phyloP scores from a whole-genome alignment of 2,329 filamentous ascomycete species.

The Macroventuria anomochaeta region DNA sequence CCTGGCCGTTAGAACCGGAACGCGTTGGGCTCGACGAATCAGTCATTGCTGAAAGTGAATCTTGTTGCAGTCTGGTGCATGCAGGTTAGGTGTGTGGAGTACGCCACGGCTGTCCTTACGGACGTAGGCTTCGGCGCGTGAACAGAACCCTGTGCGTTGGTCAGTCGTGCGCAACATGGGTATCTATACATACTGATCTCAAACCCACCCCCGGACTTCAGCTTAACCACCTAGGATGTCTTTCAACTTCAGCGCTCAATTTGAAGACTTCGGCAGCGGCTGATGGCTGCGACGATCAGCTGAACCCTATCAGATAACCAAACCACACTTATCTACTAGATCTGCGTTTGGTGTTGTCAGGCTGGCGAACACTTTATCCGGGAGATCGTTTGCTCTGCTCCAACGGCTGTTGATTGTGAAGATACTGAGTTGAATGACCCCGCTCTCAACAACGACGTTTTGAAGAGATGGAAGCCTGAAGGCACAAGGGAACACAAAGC shows the following conservation, averaged over 20 bases:
- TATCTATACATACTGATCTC: neutral
- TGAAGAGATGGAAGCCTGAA: neutral
- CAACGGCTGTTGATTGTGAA: neutral
- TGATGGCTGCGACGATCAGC: neutral
- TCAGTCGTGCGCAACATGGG: neutral
- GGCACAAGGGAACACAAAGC: neutral
- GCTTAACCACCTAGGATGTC: neutral
- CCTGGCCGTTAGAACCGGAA: neutral
- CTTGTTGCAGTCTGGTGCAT: constrained; percentile 1
- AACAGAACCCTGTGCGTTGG: neutral
- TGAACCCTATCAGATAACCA: neutral
- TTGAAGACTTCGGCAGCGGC: neutral
- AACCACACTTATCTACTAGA: neutral
- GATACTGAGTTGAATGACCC: neutral
- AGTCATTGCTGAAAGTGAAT: constrained; percentile 6
- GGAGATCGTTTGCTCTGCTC: neutral
- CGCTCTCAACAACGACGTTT: neutral
- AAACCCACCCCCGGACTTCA: neutral
- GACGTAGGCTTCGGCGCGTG: constrained; percentile 13
- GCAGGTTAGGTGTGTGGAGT: neutral
- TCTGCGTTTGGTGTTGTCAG: neutral
- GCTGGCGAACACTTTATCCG: too few species aligned
- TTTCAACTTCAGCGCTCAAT: neutral
- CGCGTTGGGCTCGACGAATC: constrained; percentile 1
- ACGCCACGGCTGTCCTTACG: constrained; percentile 12